Evolutionary conservation across 164 flowering plant species (phyloP).

Genomic region (Aristolochia californica): DNA sequence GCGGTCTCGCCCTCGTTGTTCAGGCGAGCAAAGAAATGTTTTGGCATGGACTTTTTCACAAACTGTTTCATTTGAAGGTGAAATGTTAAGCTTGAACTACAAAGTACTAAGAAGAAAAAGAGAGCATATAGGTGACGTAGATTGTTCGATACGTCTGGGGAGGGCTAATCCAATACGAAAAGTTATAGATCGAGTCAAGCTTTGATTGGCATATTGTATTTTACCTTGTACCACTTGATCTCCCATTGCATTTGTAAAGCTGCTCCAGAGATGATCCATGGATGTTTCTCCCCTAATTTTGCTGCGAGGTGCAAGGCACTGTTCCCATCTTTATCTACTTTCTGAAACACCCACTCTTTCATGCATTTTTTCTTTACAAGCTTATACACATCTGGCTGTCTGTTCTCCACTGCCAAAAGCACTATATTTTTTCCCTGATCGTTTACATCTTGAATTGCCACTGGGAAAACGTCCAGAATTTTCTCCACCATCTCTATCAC

Average conservation of each 20-base stretch:
- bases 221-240: conserved; percentile 46
- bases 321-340: conserved; percentile 30
- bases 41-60: too few relatives aligned
- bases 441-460: conserved; percentile 29
- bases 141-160: too few relatives aligned
- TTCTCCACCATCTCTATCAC: conserved; percentile 28
- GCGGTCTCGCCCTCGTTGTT: too few relatives aligned
- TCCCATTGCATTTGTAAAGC: conserved; percentile 49
- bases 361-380: conserved; percentile 9
- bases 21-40: too few relatives aligned
- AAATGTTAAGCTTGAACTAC: too few relatives aligned
- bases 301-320: conserved; percentile 38
- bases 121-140: too few relatives aligned
- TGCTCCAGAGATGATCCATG: conserved; percentile 40
- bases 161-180: too few relatives aligned
- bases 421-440: conserved; percentile 23
- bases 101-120: too few relatives aligned
- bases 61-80: too few relatives aligned
- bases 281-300: conserved; percentile 14
- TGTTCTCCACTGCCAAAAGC: conserved; percentile 31
- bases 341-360: conserved; percentile 18
- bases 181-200: too few relatives aligned
- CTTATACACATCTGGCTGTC: conserved; percentile 31
- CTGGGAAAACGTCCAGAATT: conserved; percentile 21
- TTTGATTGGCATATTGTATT: too few relatives aligned